These are phyloP conservation scores for Phoma sp. DNA, from an alignment of 2,329 filamentous ascomycete species.

Conservation along the genomic window DNA sequence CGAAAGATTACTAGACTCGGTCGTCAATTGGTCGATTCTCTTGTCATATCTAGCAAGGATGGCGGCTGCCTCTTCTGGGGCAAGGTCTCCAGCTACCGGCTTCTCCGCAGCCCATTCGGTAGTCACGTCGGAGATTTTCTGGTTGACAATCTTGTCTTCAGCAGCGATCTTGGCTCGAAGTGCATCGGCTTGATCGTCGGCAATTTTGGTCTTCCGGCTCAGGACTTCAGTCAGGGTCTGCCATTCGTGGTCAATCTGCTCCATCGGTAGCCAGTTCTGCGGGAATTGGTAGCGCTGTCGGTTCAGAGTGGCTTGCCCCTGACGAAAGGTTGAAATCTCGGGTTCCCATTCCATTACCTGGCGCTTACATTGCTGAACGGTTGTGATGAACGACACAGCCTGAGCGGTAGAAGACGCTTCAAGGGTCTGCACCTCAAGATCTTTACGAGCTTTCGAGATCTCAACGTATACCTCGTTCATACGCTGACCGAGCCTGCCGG, in stretches of 20 bases:
- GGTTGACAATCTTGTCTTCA: conserved; percentile 88
- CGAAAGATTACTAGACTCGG: conserved; percentile 89
- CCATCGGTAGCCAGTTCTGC: conserved; percentile 91
- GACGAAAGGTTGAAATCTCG: conserved; percentile 93
- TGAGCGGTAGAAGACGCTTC: conserved; percentile 96
- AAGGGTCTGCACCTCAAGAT: conserved; percentile 89
- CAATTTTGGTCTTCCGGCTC: conserved; percentile 89
- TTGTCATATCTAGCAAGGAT: conserved; percentile 83
- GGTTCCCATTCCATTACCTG: conserved; percentile 94
- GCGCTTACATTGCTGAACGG: conserved; percentile 93
- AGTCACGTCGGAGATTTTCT: conserved; percentile 86
- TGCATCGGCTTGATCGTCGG: conserved; percentile 94
- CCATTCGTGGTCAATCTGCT: conserved; percentile 97
- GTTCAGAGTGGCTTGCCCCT: conserved; percentile 89
- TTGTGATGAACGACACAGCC: conserved; percentile 97
- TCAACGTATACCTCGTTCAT: conserved; percentile 94
- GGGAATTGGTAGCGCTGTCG: conserved; percentile 94
- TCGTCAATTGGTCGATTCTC: conserved; percentile 82
- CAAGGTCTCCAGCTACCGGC: conserved; percentile 91
- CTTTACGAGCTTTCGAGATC: conserved; percentile 85
- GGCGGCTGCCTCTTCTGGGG: conserved; percentile 84
- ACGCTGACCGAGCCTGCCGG: conserved; percentile 81
- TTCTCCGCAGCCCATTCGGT: conserved; percentile 95
- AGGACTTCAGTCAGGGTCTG: conserved; percentile 90
- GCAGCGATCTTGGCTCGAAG: conserved; percentile 92